Conservation (phyloP, 805 yeast species). For the Kockiozyma suomiensis region DNA sequence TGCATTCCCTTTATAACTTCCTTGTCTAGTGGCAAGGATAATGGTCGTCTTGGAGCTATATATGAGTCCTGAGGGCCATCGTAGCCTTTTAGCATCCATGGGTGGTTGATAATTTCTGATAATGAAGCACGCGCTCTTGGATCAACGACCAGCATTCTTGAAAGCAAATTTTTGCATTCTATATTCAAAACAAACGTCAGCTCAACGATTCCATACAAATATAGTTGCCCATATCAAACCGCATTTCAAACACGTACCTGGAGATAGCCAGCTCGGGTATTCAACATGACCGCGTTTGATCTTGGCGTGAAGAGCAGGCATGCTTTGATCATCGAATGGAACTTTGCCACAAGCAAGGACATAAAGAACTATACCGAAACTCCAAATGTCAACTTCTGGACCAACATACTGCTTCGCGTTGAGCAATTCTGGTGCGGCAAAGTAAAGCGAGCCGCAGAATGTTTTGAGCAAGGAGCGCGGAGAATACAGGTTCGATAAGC, state of each 20-base stretch:
- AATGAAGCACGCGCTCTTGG: constrained; percentile 79
- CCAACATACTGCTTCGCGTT: constrained; percentile 92
- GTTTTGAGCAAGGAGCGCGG: constrained; percentile 76
- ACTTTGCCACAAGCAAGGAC: constrained; percentile 97
- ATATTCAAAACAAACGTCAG: no score
- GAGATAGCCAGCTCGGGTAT: constrained; percentile 79
- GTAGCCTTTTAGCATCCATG: constrained; percentile 92
- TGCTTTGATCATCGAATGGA: constrained; percentile 95
- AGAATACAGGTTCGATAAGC: constrained; percentile 84
- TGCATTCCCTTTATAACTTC: constrained; percentile 74
- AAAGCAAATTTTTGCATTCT: constrained; percentile 72
- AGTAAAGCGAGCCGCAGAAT: constrained; percentile 94
- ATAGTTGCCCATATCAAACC: not conserved
- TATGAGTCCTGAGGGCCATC: constrained; percentile 71
- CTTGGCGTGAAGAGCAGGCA: constrained; percentile 87
- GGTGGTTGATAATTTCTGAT: constrained; percentile 78
- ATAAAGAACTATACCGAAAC: constrained; percentile 93
- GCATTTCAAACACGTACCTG: constrained; percentile 47
- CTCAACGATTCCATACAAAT: not conserved
- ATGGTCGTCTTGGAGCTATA: constrained; percentile 77
- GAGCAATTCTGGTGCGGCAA: constrained; percentile 96
- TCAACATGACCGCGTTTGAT: constrained; percentile 91
- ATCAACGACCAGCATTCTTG: constrained; percentile 90
- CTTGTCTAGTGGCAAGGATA: constrained; percentile 66
- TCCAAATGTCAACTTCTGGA: constrained; percentile 98